These are phyloP conservation scores for Hypoxylon subgilvum DNA, from an alignment of 495 filamentous ascomycete genomes.

Conservation along the genomic window DNA sequence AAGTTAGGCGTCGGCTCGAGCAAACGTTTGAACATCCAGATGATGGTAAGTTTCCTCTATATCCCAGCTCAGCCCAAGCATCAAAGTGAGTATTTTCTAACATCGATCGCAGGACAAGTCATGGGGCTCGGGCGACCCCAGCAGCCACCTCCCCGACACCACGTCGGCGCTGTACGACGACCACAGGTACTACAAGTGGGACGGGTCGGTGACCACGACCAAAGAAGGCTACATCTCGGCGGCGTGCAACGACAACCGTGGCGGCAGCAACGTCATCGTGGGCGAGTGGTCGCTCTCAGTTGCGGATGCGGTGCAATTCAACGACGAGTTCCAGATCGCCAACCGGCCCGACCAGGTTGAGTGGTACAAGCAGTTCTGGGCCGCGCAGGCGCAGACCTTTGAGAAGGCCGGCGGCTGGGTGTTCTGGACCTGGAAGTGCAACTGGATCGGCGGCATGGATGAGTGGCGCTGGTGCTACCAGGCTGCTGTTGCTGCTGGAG, in stretches of 20 bases:
- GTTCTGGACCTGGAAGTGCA: slow-evolving; percentile 68
- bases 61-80: background rate
- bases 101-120: slow-evolving; percentile 46
- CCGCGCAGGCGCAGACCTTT: slow-evolving; percentile 63
- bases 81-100: slow-evolving; percentile 11
- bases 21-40: slow-evolving; percentile 41
- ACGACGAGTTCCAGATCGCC: slow-evolving; percentile 48
- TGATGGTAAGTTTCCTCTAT: slow-evolving; percentile 30
- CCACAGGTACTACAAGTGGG: slow-evolving; percentile 63
- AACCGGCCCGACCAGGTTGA: slow-evolving; percentile 50
- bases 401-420: slow-evolving; percentile 66
- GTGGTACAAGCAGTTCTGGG: slow-evolving; percentile 66
- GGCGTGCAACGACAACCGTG: slow-evolving; percentile 58
- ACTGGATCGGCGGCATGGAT: slow-evolving; percentile 50
- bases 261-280: slow-evolving; percentile 55
- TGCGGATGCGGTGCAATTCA: slow-evolving; percentile 52
- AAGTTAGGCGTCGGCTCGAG: slow-evolving; percentile 12
- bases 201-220: slow-evolving; percentile 46
- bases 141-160: slow-evolving; percentile 31
- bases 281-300: slow-evolving; percentile 64
- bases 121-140: slow-evolving; percentile 43
- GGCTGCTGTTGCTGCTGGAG: slow-evolving; percentile 55
- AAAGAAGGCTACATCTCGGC: slow-evolving; percentile 55
- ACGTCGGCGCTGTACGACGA: slow-evolving; percentile 42
- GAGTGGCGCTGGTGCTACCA: slow-evolving; percentile 68